These are phyloP conservation scores for Dichotomopilus funicola DNA, from an alignment of 2,329 filamentous ascomycete species.

Conservation along the genomic window DNA sequence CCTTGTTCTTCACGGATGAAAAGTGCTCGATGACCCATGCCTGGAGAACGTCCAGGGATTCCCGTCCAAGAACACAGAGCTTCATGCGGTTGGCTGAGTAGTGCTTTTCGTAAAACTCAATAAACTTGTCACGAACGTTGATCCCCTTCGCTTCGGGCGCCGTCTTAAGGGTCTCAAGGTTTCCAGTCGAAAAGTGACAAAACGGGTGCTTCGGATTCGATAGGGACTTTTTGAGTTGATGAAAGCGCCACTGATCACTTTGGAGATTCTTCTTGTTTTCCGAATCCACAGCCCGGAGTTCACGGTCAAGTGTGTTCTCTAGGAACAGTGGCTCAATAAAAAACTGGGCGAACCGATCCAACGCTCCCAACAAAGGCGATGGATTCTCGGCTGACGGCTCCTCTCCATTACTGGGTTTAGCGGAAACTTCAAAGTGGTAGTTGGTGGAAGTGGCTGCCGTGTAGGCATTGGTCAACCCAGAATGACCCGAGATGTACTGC, in stretches of 20 bases:
- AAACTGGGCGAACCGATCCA: conserved; percentile 91
- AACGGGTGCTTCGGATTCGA: conserved; percentile 84
- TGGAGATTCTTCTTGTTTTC: conserved; percentile 98
- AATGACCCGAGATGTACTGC: conserved; percentile 83
- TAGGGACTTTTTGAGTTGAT: conserved; percentile 83
- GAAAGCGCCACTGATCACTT: conserved; percentile 78
- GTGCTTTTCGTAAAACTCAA: conserved; percentile 81
- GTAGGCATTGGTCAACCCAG: conserved; percentile 90
- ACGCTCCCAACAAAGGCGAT: conserved; percentile 65
- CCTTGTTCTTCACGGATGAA: conserved; percentile 72
- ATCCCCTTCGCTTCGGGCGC: conserved; percentile 71
- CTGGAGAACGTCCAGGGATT: conserved; percentile 75
- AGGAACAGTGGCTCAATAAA: conserved; percentile 86
- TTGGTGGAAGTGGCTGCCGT: conserved; percentile 91
- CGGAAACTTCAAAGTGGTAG: conserved; percentile 94
- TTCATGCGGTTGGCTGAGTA: conserved; percentile 96
- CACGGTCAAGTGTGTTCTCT: conserved; percentile 75
- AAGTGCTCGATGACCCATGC: conserved; percentile 81
- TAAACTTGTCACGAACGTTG: conserved; percentile 84
- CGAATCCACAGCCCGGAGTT: conserved; percentile 83
- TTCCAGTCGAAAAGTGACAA: conserved; percentile 87
- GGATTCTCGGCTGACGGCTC: conserved; percentile 50
- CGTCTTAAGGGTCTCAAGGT: conserved; percentile 77
- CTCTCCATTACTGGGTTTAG: conserved; percentile 60
- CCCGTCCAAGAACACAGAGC: conserved; percentile 75